Conservation (phyloP, 73 alveolate genomes). For the Paramecium sonneborni region DNA sequence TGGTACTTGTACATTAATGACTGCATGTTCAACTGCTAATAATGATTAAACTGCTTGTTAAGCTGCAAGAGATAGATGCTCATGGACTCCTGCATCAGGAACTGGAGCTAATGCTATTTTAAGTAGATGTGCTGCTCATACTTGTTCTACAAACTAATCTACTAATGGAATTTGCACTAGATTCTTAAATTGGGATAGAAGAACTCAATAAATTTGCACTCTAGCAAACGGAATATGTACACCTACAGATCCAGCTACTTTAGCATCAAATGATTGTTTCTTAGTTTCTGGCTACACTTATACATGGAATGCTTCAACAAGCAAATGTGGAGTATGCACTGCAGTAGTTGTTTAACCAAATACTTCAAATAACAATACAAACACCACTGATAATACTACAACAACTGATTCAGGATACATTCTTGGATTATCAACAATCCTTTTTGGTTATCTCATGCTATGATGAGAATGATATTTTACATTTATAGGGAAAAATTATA, state of each 20-base stretch:
- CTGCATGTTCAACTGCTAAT: neutral
- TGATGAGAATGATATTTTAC: neutral
- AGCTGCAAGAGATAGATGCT: neutral
- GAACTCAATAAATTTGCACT: neutral
- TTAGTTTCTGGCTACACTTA: neutral
- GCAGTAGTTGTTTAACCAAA: neutral
- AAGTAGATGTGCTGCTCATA: neutral
- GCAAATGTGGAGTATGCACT: neutral
- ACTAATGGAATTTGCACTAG: neutral
- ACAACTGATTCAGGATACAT: neutral
- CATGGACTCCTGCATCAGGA: neutral
- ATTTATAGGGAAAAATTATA: neutral
- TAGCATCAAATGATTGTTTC: neutral
- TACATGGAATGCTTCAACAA: slow-evolving; percentile 32
- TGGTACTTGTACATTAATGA: neutral
- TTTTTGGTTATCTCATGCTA: neutral
- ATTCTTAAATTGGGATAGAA: neutral
- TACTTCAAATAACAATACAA: neutral
- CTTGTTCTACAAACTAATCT: neutral
- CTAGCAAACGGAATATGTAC: neutral
- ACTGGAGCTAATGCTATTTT: neutral
- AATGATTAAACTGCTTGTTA: neutral
- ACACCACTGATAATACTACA: neutral
- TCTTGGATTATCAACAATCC: neutral
- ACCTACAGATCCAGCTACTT: neutral